Evolutionary conservation across 164 flowering plant species (phyloP), one percentile per base, ranked within the genome.

Genomic region (Nymphaea thermarum): DNA sequence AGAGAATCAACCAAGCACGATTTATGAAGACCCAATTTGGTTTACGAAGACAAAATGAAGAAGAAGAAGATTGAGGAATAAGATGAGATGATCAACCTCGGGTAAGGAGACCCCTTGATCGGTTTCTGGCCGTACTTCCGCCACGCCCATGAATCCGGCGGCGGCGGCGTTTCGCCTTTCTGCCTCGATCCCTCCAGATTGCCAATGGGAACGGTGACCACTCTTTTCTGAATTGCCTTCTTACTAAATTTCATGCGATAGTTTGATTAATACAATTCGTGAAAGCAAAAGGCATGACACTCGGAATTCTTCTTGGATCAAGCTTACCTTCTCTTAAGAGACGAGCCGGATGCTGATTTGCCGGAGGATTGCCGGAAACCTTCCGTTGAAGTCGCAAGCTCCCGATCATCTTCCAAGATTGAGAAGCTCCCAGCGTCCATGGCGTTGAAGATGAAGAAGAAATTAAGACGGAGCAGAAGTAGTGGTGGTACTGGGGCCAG

Each of bases 121-220:
- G 97, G 97, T 66, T 91, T 91, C 70, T 91, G 97, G n/a, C 97
- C 97, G 74, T 90, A 92, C 72, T 90, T 90, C 62, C 98, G 72
- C 96, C 96, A 90, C 1, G 96, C 87, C 94, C 94, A 92, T 2
- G 93, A 84, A 86, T 90, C 96, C 2, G 88, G 81, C 51, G 96
- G 91, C 4, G 90, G 95, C 66, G 88, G 74, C 11, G 78, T 80
- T 62, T 87, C 91, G 3, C 89, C 89, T 61, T 80, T 89, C n/a
- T 66, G 68, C 69, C 84, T 71, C 18, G 91, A 77, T 2, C 88
- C 85, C 16, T 87, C 90, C 4, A 76, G 75, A 65, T 85, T 91
- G 36, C 72, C 81, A 73, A 89, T 85, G 60, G 98, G 94, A 64
- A 92, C 78, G 4, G 89, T 78, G 62, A 87, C 85, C 65, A 92